Conservation (phyloP, 2,329 filamentous ascomycete species). For the Fusarium sp. region DNA sequence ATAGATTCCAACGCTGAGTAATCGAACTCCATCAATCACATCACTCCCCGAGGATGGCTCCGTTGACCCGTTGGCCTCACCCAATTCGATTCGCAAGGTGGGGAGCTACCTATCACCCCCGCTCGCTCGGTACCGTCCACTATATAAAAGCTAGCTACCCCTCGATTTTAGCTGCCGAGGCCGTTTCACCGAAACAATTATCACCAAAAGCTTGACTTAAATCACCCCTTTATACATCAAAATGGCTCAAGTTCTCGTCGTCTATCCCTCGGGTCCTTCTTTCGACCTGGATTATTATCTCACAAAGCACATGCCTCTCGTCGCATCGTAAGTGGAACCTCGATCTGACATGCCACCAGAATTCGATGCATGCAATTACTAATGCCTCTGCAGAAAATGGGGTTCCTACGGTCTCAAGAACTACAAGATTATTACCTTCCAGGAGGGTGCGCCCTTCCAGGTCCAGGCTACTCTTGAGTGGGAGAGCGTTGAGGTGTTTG, state of each 20-base stretch:
- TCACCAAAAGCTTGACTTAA: neutral
- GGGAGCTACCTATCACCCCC: conserved; percentile 12
- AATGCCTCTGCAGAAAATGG: conserved; percentile 26
- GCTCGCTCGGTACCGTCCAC: neutral
- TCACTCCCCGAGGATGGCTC: neutral
- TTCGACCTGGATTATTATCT: conserved; percentile 43
- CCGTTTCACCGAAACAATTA: neutral
- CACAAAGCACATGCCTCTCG: conserved; percentile 42
- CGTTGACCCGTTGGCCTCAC: conserved; percentile 12
- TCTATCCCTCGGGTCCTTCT: conserved; percentile 40
- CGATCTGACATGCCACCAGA: neutral
- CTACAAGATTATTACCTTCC: conserved; percentile 37
- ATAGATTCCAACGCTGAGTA: neutral
- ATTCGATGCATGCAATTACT: neutral
- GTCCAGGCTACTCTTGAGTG: conserved; percentile 39
- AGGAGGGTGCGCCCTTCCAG: conserved; percentile 31
- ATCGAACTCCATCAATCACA: conserved; percentile 10
- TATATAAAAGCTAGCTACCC: conserved; percentile 3
- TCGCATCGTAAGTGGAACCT: conserved; percentile 25
- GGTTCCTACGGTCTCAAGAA: conserved; percentile 24
- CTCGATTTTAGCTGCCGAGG: conserved; percentile 11
- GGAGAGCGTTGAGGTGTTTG: conserved; percentile 30
- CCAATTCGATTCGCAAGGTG: conserved; percentile 1
- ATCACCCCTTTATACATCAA: neutral
- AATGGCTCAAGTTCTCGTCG: conserved; percentile 40